phyloP scores from a whole-genome alignment of 768 basidiomycete species.

The Flagelloscypha sp. region DNA sequence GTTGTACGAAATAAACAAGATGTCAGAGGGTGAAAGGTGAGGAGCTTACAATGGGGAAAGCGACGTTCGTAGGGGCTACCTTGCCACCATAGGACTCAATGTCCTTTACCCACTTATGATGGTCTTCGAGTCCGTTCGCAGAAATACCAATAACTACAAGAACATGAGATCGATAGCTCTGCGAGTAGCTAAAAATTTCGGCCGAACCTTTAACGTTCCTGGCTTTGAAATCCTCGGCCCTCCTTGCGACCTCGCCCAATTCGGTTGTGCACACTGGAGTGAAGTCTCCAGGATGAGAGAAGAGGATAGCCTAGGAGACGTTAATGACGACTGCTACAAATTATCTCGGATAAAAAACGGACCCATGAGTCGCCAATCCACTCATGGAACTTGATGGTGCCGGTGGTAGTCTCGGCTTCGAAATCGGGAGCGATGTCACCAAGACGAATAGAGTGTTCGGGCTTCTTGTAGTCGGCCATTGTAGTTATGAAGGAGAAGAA shows the following conservation, averaged over 20 bases:
- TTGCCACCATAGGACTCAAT: constrained; percentile 76
- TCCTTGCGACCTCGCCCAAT: constrained; percentile 90
- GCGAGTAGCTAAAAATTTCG: no score
- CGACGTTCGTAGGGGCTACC: constrained; percentile 60
- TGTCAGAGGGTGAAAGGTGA: neutral
- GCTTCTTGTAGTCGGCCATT: constrained; percentile 24
- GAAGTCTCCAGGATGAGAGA: constrained; percentile 92
- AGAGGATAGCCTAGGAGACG: constrained; percentile 64
- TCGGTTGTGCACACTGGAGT: constrained; percentile 97
- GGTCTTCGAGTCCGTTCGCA: constrained; percentile 81
- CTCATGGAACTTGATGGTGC: constrained; percentile 86
- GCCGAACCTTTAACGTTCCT: constrained; percentile 91
- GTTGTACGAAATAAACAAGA: neutral
- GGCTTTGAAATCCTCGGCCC: constrained; percentile 73
- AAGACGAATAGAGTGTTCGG: constrained; percentile 52
- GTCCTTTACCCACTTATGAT: constrained; percentile 83
- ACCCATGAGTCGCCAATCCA: constrained; percentile 90
- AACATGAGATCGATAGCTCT: no score
- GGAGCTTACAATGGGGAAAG: constrained; percentile 84
- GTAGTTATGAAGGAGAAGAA: constrained; percentile 8
- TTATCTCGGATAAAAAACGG: constrained; percentile 14
- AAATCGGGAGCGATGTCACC: constrained; percentile 90
- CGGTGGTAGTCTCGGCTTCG: constrained; percentile 80
- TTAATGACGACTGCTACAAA: neutral
- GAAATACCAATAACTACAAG: constrained; percentile 90